Evolutionary conservation across 805 yeast species (phyloP).

Genomic region (Candida hungchunana): DNA sequence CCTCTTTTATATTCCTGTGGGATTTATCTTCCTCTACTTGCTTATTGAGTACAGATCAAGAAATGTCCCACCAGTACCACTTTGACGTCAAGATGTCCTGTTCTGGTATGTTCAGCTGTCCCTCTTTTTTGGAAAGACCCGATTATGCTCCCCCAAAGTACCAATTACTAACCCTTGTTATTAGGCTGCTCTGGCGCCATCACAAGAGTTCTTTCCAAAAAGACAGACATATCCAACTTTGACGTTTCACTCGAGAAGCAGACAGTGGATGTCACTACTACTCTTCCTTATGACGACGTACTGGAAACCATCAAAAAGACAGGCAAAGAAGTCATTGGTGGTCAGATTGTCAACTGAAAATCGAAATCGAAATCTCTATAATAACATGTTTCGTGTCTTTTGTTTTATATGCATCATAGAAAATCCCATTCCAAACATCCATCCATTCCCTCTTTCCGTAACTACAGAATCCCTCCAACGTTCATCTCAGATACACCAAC

Average conservation of each 20-base stretch:
- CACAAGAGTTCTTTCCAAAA: conserved; percentile 62
- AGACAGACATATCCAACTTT: conserved; percentile 69
- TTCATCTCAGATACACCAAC: conserved; percentile 53
- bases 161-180: conserved; percentile 3
- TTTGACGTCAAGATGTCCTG: conserved; percentile 85
- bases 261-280: conserved; percentile 71
- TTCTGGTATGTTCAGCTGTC: conserved; percentile 39
- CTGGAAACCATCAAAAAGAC: conserved; percentile 79
- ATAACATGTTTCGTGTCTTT: conserved; percentile 1
- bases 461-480: conserved; percentile 54
- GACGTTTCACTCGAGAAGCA: conserved; percentile 79
- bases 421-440: conserved; percentile 39
- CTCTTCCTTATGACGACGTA: conserved; percentile 71
- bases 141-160: not conserved
- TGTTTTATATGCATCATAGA: conserved; percentile 1
- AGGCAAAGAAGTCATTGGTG: conserved; percentile 76
- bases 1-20: too few species aligned
- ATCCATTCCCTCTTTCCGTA: conserved; percentile 33
- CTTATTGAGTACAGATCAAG: too few species aligned
- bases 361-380: not conserved
- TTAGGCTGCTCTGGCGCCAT: conserved; percentile 83
- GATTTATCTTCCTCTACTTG: too few species aligned
- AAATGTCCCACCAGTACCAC: conserved; percentile 56
- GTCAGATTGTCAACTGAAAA: conserved; percentile 40
- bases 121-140: not conserved